Base-by-base conservation (phyloP, 2,329 filamentous ascomycete genomes). In the Fusarium nygamai region DNA sequence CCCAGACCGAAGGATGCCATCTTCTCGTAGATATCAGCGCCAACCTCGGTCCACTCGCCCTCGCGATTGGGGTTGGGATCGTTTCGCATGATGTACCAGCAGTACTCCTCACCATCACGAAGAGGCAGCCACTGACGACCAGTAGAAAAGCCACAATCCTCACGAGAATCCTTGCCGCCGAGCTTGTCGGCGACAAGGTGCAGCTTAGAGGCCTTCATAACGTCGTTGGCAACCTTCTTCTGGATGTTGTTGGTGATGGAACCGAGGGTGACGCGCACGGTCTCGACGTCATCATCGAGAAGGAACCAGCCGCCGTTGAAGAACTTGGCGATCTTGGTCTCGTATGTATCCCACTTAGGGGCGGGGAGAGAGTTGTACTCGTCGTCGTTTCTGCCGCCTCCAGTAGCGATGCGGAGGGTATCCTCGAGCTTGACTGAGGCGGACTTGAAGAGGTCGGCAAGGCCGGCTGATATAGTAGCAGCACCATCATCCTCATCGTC, bases 1-100 rank as follows among this genome's bases (percentile, higher is more conserved):
- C 73, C 56, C 4, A 75, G 27, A 5, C 70, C 73, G 7, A 66
- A 76, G 0, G 24, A 34, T 7, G 59, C 64, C 73, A 75, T 75
- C 47, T 76, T 69, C 2, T 74, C 33, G 27, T 76, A 75, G 13
- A 76, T 74, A 1, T 66, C 73, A 3, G 33, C 34, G 0, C 17
- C 51, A 3, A 61, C 71, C 8, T 76, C 73, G 3, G 43, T 27
- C 69, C 58, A 69, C 9, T 43, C 61, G 1, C 61, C 58, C 1
- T 51, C 22, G 4, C 61, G 43, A 36, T 44, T 69, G 4, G 41
- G 53, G 43, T 71, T 50, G 5, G 67, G 58, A 3, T 66, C 44
- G 13, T 75, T 69, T 5, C 64, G 58, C 73, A 73, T 73, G 12
- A 75, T 72, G 20, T 76, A 75, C 39, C 67, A 75, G 61, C 73